Evolutionary conservation across 1,284 basidiomycete genomes (phyloP).

Genomic region (Agroathelia rolfsii): DNA sequence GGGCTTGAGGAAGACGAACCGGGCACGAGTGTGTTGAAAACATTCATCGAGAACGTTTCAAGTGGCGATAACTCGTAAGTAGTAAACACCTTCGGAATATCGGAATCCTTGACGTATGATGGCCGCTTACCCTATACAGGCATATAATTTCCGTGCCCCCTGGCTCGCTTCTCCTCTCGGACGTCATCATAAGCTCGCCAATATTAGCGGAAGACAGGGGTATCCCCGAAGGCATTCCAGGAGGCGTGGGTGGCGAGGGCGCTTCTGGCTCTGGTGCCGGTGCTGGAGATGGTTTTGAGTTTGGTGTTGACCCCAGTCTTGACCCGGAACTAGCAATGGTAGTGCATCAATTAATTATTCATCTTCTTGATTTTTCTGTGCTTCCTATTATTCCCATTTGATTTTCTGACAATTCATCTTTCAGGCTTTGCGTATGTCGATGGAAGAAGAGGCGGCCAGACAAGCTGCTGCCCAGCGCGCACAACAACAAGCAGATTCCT

Average conservation of each 20-base stretch:
- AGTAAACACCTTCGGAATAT: too few relatives aligned
- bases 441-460: conserved; percentile 93
- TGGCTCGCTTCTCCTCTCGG: conserved; percentile 74
- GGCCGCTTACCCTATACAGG: conserved; percentile 27
- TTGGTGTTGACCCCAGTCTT: conserved; percentile 88
- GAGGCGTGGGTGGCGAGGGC: conserved; percentile 36
- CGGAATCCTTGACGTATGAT: conserved; percentile 4
- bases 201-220: conserved; percentile 78
- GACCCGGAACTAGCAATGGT: conserved; percentile 98
- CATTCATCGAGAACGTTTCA: conserved; percentile 71
- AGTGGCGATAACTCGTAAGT: conserved; percentile 79
- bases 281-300: conserved; percentile 63
- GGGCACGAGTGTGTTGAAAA: conserved; percentile 48
- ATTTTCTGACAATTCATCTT: conserved; percentile 3
- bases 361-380: background rate
- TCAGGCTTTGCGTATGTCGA: conserved; percentile 92
- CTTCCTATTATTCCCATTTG: conserved; percentile 3
- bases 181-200: conserved; percentile 73
- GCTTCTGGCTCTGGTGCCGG: conserved; percentile 36
- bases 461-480: conserved; percentile 71
- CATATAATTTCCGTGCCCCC: conserved; percentile 80
- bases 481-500: conserved; percentile 23
- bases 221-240: conserved; percentile 59
- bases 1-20: conserved; percentile 57
- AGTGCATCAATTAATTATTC: conserved; percentile 15